Evolutionary conservation across 768 basidiomycete genomes (phyloP), one percentile per base, ranked within the genome.

Genomic region (Hypholoma fasciculare): DNA sequence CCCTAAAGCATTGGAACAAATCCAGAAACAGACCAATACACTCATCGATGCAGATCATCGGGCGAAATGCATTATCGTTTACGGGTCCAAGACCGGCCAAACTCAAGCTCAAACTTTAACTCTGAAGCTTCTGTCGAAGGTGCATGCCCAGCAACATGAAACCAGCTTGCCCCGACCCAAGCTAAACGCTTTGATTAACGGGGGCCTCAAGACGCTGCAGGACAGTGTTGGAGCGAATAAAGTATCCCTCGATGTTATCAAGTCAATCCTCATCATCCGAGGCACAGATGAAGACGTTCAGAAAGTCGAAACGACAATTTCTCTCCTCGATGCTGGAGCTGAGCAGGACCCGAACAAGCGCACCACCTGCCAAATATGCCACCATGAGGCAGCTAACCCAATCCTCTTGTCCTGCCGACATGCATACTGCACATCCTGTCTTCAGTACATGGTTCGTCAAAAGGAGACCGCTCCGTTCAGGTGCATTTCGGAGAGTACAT

Each of bases 341-440:
- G 44, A 47, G 40, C 40, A 54, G 43, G 36, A 53, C 19, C 52
- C 30, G 9, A 16, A 46, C 16, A 40, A 37, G 11, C 51, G 19
- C 37, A 61, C 57, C 6, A 55, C 61, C 34, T 83, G 82, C 58
- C 73, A 74, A 8, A 68, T 82, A 17, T 83, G 81, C 59, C 72
- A 72, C 40, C 70, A 71, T 34, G 60, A 55, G n/a, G 66, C 76
- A 12, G 62, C 61, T 14, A 63, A 72, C n/a, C 65, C 74, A 1
- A 63, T 76, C 61, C 66, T 64, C 54, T 63, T 82, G 58, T 67
- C 69, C 26, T 87, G 86, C 66, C 73, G 74, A 16, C 85, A 87
- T 66, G 61, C 63, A 20, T 86, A 85, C 65, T 86, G 86, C 69
- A 71, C 60, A 27, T 36, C 66, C 8, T 87, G 85, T 66, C 71